Evolutionary conservation across 805 yeast genomes (phyloP).

Genomic region (Starmerella khaoyaiensis): DNA sequence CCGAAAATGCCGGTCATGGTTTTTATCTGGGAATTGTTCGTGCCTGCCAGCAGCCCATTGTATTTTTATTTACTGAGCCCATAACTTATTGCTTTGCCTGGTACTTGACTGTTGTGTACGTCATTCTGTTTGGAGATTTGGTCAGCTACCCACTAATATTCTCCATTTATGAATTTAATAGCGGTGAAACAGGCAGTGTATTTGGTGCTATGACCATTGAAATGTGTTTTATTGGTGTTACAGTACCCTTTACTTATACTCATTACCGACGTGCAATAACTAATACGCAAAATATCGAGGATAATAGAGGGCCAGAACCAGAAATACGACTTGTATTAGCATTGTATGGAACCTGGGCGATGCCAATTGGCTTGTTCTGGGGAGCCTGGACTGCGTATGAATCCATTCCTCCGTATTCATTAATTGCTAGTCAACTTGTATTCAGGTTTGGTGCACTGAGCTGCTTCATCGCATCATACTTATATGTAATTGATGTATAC

Average conservation of each 20-base stretch:
- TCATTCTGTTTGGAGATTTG: conserved; percentile 55
- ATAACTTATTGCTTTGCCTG: conserved; percentile 47
- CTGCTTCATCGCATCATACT: conserved; percentile 12
- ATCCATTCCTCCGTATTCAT: conserved; percentile 15
- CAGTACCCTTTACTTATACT: conserved; percentile 3
- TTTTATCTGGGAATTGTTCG: conserved; percentile 27
- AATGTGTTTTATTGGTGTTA: conserved; percentile 6
- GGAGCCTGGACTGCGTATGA: conserved; percentile 15
- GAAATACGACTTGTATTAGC: conserved; percentile 8
- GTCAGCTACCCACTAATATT: conserved; percentile 38
- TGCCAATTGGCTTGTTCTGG: conserved; percentile 15
- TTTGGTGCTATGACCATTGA: conserved; percentile 11
- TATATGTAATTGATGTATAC: conserved; percentile 15
- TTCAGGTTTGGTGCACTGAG: conserved; percentile 13
- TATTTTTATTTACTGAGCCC: conserved; percentile 38
- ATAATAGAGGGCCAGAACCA: conserved; percentile 5
- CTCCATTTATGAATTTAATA: conserved; percentile 8
- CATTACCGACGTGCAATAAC: conserved; percentile 1
- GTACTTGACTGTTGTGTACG: conserved; percentile 65
- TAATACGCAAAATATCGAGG: background rate
- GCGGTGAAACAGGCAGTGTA: conserved; percentile 15
- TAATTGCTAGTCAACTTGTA: conserved; percentile 11
- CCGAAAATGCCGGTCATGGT: conserved; percentile 18
- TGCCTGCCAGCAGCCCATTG: conserved; percentile 41
- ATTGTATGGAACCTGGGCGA: conserved; percentile 10